Evolutionary conservation across 2,329 filamentous ascomycete species (phyloP).

Genomic region (Fusarium virguliforme): DNA sequence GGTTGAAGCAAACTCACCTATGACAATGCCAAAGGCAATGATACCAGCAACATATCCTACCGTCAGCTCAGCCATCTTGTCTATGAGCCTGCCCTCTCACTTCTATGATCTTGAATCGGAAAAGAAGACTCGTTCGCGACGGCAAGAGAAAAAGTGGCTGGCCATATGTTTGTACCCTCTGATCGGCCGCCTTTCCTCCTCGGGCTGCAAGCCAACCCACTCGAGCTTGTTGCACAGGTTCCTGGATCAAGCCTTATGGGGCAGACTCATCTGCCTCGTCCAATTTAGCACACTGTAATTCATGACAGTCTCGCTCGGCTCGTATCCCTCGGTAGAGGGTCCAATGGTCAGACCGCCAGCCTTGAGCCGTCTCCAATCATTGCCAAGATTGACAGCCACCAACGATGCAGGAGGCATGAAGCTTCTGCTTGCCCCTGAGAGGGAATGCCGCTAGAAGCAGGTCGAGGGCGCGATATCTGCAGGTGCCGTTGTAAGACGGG

Average conservation of each 20-base stretch:
- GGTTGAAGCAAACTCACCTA: conserved; percentile 33
- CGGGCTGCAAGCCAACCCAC: neutral
- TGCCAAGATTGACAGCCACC: neutral
- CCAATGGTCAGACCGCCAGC: neutral
- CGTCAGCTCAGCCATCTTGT: conserved; percentile 42
- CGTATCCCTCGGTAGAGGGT: conserved; percentile 10
- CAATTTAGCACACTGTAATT: neutral
- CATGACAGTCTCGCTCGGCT: conserved; percentile 10
- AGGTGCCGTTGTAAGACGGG: conserved; percentile 18
- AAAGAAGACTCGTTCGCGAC: neutral
- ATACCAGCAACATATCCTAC: conserved; percentile 48
- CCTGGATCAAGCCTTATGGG: conserved; percentile 14
- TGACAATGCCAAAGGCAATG: conserved; percentile 45
- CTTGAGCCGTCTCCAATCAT: conserved; percentile 15
- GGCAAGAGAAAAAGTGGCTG: conserved; percentile 7
- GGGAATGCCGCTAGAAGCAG: conserved; percentile 16
- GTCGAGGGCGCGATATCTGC: neutral
- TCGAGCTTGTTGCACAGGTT: neutral
- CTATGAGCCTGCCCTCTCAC: neutral
- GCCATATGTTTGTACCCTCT: conserved; percentile 10
- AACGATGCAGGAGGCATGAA: conserved; percentile 4
- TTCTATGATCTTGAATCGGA: neutral
- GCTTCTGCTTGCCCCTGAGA: conserved; percentile 10
- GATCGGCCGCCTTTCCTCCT: neutral
- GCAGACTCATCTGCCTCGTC: conserved; percentile 7